Conservation (phyloP, 1,139 yeast genomes). For the Yarrowia galli region DNA sequence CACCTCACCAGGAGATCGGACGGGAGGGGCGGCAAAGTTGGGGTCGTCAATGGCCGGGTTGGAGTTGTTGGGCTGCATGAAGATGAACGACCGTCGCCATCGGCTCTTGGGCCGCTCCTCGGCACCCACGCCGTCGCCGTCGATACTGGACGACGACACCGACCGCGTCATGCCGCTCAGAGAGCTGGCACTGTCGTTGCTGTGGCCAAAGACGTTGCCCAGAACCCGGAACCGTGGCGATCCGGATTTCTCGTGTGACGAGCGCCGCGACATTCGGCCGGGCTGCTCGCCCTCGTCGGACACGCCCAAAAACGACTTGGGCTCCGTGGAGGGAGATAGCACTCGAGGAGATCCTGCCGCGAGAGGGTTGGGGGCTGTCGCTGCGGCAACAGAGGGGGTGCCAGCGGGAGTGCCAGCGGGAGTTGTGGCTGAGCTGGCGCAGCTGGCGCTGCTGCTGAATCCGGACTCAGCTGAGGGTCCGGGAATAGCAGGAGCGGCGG, state of each 20-base stretch:
- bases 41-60: conserved; percentile 35
- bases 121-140: conserved; percentile 30
- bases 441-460: background rate
- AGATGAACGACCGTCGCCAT: conserved; percentile 38
- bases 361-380: background rate
- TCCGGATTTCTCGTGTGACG: conserved; percentile 35
- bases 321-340: conserved; percentile 17
- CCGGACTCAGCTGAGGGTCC: background rate
- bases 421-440: background rate
- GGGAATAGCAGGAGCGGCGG: background rate
- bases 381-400: conserved; percentile 14
- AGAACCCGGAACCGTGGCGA: conserved; percentile 37
- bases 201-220: conserved; percentile 38
- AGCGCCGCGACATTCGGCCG: conserved; percentile 16
- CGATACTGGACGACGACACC: conserved; percentile 25
- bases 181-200: conserved; percentile 26
- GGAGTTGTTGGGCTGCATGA: conserved; percentile 37
- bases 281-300: conserved; percentile 18
- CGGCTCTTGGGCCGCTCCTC: conserved; percentile 38
- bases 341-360: conserved; percentile 10
- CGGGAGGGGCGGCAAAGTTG: conserved; percentile 26
- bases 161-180: conserved; percentile 36
- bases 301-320: conserved; percentile 17
- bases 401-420: background rate
- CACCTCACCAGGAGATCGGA: conserved; percentile 38